Evolutionary conservation across 352 stramenopile species (phyloP), one percentile per base, ranked within the genome.

Genomic region (Pythium angustatum): DNA sequence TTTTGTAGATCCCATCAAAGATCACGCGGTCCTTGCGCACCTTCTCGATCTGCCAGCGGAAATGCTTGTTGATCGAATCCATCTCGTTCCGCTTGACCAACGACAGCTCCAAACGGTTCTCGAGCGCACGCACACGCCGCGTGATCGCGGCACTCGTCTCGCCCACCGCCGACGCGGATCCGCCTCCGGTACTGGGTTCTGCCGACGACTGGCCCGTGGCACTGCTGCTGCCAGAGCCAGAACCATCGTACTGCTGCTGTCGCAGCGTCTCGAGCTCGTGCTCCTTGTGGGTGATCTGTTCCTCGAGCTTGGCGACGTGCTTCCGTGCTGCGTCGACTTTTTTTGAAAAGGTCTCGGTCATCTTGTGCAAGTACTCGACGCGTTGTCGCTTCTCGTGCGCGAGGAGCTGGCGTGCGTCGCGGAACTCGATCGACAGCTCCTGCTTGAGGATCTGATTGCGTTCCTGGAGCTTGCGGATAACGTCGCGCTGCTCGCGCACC

Each of bases 1-100:
- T 93, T 67, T 91, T 93, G 75, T 94, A 92, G 53, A 94, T 92
- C 14, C 81, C 68, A 52, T 93, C 84, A 58, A 93, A 93, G 57
- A 94, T 84, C 41, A 84, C 75, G 30, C 84, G 77, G 45, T 94
- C 82, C 48, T 76, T 70, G 26, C 84, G 74, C 34, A 85, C 73
- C 26, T 88, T 86, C 33, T 94, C 82, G 43, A 93, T 84, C 49
- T 88, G 79, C 54, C 65, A 68, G 30, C 85, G 81, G 31, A 93
- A 65, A 38, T 90, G 73, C 62, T 93, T 93, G 64, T 91, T 93
- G 45, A 86, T 82, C 58, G 79, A 91, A 31, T 91, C 81, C 53
- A 91, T 85, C 54, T 92, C 85, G 58, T 93, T 93, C 59, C 86
- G 84, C 57, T 90, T 91, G 44, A 90, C 81, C 1, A 92, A 75